phyloP scores from a whole-genome alignment of 768 basidiomycete genomes.

The Bullera alba region DNA sequence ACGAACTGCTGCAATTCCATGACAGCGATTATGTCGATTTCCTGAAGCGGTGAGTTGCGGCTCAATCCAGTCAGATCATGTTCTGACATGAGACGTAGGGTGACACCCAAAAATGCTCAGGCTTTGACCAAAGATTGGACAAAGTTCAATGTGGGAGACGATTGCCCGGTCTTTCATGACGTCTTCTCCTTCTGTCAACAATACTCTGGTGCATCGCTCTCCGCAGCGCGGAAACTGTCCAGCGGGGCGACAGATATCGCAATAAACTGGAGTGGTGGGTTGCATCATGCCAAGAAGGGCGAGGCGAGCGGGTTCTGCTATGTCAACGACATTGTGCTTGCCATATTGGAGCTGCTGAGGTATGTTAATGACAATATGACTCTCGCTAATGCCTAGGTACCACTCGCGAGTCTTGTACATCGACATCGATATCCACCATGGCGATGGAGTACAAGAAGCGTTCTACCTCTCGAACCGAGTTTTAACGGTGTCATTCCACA shows the following conservation, averaged over 20 bases:
- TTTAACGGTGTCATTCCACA: constrained; percentile 98
- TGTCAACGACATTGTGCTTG: constrained; percentile 92
- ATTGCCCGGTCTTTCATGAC: constrained; percentile 91
- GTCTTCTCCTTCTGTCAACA: constrained; percentile 90
- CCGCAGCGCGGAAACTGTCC: constrained; percentile 79
- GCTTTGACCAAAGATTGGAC: constrained; percentile 50
- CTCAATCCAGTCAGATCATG: neutral
- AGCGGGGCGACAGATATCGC: constrained; percentile 87
- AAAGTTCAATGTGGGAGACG: constrained; percentile 86
- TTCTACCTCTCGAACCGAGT: constrained; percentile 98
- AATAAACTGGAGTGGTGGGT: constrained; percentile 96
- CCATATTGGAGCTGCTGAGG: constrained; percentile 85
- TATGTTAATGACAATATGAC: constrained; percentile 40
- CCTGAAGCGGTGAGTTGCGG: constrained; percentile 63
- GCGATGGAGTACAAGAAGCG: constrained; percentile 94
- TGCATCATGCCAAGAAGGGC: constrained; percentile 95
- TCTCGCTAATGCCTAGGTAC: constrained; percentile 52
- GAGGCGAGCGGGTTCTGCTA: constrained; percentile 99
- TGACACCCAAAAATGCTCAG: constrained; percentile 63
- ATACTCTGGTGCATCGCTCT: constrained; percentile 87
- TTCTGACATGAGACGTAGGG: constrained; percentile 51
- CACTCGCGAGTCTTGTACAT: constrained; percentile 94
- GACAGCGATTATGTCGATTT: constrained; percentile 95
- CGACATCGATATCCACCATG: constrained; percentile 98
- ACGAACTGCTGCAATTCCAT: constrained; percentile 84